phyloP scores from a whole-genome alignment of 306 rosid species.

The Echinosophora koreensis region DNA sequence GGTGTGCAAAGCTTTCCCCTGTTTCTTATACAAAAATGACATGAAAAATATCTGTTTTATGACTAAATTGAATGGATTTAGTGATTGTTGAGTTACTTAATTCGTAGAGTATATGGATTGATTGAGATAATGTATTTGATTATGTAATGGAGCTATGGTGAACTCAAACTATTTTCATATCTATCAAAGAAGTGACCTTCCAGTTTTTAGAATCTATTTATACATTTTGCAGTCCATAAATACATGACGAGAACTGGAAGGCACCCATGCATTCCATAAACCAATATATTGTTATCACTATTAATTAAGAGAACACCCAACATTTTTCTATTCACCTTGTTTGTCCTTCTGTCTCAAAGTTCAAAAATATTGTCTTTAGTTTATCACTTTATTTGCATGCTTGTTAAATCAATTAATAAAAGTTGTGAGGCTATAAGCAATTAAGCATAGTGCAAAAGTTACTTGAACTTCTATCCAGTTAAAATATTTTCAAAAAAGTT shows the following conservation, averaged over 20 bases:
- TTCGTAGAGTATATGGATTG: neutral
- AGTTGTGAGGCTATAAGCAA: too few relatives aligned
- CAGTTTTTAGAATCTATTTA: neutral
- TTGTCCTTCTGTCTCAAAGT: neutral
- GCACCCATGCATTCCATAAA: constrained; percentile 2
- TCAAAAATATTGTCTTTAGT: too few relatives aligned
- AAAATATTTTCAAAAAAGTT: neutral
- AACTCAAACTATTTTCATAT: constrained; percentile 29
- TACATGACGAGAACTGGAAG: constrained; percentile 18
- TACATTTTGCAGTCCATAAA: constrained; percentile 2
- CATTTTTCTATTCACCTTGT: constrained; percentile 6
- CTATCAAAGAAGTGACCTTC: constrained; percentile 39
- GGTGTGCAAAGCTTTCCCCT: constrained; percentile 62
- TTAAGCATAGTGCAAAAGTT: too few relatives aligned
- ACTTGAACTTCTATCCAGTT: too few relatives aligned
- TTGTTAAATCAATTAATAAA: too few relatives aligned
- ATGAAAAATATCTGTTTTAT: neutral
- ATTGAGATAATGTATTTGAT: constrained; percentile 32
- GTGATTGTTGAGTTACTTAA: constrained; percentile 27
- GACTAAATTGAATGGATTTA: constrained; percentile 23
- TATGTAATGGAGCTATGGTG: constrained; percentile 10
- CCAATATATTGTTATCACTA: neutral
- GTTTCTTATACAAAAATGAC: constrained; percentile 8
- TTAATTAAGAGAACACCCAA: neutral
- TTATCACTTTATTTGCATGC: too few relatives aligned